Evolutionary conservation across 2,329 filamentous ascomycete genomes (phyloP).

Genomic region (Sporothrix humicola): DNA sequence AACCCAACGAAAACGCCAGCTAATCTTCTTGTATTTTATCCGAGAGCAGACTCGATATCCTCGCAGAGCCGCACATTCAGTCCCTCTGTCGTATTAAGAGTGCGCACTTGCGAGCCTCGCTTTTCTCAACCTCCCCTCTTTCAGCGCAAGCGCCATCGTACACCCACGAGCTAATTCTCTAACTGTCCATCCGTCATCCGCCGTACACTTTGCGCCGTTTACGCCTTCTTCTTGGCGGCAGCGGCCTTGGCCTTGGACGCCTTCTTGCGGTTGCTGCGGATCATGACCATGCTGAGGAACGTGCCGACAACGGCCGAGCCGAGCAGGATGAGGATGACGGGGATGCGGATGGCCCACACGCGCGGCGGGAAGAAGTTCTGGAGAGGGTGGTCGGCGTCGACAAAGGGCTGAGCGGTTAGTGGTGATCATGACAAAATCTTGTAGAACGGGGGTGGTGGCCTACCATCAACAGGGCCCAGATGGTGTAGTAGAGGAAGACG

Average conservation of each 20-base stretch:
- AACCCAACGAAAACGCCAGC: no score
- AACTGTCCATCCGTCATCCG: background rate
- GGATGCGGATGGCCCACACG: conserved; percentile 98
- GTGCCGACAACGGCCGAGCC: conserved; percentile 93
- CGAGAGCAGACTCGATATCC: no score
- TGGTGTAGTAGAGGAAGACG: conserved; percentile 84
- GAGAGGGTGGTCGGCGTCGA: conserved; percentile 90
- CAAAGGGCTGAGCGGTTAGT: conserved; percentile 76
- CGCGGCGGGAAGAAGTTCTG: conserved; percentile 95
- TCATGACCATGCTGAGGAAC: conserved; percentile 97
- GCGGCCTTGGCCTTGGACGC: conserved; percentile 88
- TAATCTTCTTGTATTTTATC: no score
- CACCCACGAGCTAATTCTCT: background rate
- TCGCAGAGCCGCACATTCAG: no score
- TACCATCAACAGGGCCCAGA: conserved; percentile 98
- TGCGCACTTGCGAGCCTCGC: no score
- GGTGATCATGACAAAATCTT: no score
- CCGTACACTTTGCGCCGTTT: conserved; percentile 41
- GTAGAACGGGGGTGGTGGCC: background rate
- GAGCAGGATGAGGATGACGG: conserved; percentile 92
- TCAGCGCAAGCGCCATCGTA: no score
- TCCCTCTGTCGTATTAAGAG: no score
- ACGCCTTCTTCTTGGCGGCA: conserved; percentile 78
- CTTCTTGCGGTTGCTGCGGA: conserved; percentile 97
- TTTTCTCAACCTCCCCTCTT: no score